Conservation (phyloP, 495 filamentous ascomycete genomes). For the Apodospora peruviana region DNA sequence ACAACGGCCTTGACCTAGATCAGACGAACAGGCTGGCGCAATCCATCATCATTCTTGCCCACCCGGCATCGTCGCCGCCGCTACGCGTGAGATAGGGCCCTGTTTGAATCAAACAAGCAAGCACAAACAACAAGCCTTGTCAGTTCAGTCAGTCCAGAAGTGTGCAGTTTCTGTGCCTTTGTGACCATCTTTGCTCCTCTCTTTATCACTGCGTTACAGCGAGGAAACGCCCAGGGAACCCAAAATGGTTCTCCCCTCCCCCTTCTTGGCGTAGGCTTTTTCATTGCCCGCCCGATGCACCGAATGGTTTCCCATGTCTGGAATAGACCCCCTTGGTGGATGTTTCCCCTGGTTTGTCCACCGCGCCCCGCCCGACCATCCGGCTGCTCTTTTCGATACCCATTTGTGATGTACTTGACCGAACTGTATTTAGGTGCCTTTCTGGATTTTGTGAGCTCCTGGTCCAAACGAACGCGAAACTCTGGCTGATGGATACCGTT, state of each 20-base stretch:
- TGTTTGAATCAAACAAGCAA: no score
- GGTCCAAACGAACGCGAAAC: constrained; percentile 2
- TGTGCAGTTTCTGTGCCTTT: no score
- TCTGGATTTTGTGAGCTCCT: background rate
- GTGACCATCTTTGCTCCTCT: no score
- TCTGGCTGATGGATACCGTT: background rate
- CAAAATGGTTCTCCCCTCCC: background rate
- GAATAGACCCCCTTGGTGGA: background rate
- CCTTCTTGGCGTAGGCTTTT: constrained; percentile 2
- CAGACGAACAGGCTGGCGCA: no score
- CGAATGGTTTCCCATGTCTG: background rate
- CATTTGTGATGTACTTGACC: background rate
- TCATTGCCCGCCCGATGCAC: background rate
- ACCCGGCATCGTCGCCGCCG: no score
- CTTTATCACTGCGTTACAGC: background rate
- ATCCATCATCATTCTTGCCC: no score
- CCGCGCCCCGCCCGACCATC: background rate
- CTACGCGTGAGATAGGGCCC: no score
- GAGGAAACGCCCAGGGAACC: background rate
- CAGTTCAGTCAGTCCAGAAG: no score
- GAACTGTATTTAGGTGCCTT: no score
- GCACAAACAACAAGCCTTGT: no score
- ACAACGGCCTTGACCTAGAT: no score
- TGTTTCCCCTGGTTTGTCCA: background rate
- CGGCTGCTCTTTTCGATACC: background rate